Evolutionary conservation across 352 stramenopile species (phyloP), one percentile per base, ranked within the genome.

Genomic region (Phytophthora pseudosyringae): DNA sequence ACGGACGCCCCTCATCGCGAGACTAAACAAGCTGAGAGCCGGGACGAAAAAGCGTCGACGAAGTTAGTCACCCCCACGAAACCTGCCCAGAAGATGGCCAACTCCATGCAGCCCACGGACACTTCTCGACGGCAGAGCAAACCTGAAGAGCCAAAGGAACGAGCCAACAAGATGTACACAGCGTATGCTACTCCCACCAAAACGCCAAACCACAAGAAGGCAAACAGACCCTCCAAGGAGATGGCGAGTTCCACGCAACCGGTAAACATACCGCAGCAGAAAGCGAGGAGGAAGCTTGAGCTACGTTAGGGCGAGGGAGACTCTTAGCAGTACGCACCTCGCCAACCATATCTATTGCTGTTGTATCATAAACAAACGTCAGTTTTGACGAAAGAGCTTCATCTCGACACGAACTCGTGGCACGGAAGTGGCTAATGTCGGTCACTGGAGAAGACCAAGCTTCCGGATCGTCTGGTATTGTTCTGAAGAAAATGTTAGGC

Each of bases 401-500:
- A 2, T 21, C 21, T 21, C 21, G 2, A 21, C 21, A 21, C 21
- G 33, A 31, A n/a, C 2, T 56, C 35, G 12, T 35, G 26, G 36
- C 36, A 43, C 36, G 9, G 18, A 43, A 25, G 4, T 43, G 7
- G 16, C 39, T 26, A 8, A 12, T 35, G 41, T 35, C 25, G 13
- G 28, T 46, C 53, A 53, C 26, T 69, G 61, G 13, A 86, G 55
- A 46, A 86, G 67, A 6, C 69, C 75, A 9, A 89, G 75, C 4
- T 72, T 64, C 15, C 75, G 65, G 33, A 89, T 86, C 25, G 65
- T 83, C 50, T 87, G 74, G 67, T 84, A 89, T 81, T 89, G 78
- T 52, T 87, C 78, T 87, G 44, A 1, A 50, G 3, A 46, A 21
- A 25, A 25, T 26, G 8, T 69, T 28, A 51, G 21, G 25, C 6